Conservation (phyloP, 306 rosid species). For the Mimosa pudica region DNA sequence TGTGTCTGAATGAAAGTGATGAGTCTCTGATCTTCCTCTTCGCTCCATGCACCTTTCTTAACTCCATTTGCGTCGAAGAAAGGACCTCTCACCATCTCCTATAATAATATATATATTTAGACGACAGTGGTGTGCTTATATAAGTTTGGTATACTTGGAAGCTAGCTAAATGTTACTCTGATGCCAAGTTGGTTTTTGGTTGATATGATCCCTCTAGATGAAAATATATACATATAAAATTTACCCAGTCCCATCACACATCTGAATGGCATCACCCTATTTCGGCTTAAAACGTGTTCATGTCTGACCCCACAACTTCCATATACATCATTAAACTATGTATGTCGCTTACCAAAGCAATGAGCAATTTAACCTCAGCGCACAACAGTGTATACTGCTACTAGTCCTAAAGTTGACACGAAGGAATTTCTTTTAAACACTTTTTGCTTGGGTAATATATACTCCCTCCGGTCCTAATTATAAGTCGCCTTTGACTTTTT, state of each 20-base stretch:
- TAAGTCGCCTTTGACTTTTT: no score
- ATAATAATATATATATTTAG: no score
- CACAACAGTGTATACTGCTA: neutral
- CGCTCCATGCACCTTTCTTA: slow-evolving; percentile 64
- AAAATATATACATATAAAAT: neutral
- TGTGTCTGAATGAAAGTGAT: slow-evolving; percentile 38
- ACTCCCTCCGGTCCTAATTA: no score
- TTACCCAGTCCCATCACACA: neutral
- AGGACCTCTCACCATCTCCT: slow-evolving; percentile 57
- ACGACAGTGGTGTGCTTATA: neutral
- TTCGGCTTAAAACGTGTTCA: slow-evolving; percentile 1
- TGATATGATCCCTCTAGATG: neutral
- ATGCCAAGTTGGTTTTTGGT: neutral
- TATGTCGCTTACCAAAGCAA: neutral
- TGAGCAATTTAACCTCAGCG: neutral
- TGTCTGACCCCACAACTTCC: neutral
- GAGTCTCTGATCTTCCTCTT: slow-evolving; percentile 51
- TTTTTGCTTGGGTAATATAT: neutral
- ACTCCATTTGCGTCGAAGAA: slow-evolving; percentile 48
- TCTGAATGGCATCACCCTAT: neutral
- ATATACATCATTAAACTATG: neutral
- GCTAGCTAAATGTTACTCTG: neutral
- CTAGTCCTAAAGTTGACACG: neutral
- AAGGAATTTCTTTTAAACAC: neutral
- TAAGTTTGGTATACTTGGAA: neutral